Percentiles rank a stretch among this genome's conserved stretches.
phyloP scores from a whole-genome alignment of 2,329 filamentous ascomycete species.

The Pseudocercospora eumusae region DNA sequence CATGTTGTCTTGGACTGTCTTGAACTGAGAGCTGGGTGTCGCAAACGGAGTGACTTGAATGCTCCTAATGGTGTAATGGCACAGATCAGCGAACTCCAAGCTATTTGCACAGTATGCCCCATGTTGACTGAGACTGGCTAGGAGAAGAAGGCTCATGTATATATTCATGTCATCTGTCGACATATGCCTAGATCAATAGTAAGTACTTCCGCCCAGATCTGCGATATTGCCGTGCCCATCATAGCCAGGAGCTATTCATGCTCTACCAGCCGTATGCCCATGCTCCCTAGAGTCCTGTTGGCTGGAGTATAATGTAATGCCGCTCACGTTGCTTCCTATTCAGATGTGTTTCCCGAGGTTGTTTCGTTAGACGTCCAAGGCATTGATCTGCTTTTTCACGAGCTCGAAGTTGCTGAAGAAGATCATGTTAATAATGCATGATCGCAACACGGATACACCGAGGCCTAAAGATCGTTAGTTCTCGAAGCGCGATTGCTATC shows the following conservation, averaged over 20 bases:
- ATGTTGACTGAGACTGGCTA: no score
- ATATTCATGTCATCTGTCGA: background rate
- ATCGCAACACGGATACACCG: conserved; percentile 79
- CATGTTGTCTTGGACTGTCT: no score
- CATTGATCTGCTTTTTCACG: conserved; percentile 64
- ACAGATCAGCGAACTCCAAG: no score
- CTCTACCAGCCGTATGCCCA: background rate
- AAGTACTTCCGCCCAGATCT: background rate
- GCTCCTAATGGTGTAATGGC: no score
- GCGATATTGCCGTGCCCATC: background rate
- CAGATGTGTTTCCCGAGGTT: background rate
- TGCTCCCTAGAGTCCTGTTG: background rate
- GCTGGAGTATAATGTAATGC: background rate
- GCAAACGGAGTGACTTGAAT: no score
- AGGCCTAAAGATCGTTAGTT: conserved; percentile 49
- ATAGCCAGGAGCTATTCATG: conserved; percentile 1
- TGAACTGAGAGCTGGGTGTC: no score
- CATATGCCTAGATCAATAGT: background rate
- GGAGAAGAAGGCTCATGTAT: background rate
- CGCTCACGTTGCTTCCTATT: background rate
- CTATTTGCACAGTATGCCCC: no score
- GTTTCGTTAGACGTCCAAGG: conserved; percentile 26
- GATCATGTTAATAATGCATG: conserved; percentile 80
- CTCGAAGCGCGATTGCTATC: background rate
- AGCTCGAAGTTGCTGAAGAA: conserved; percentile 90